Base-by-base conservation (phyloP, 208 protist species). In the Sergeia podlipaevii region DNA sequence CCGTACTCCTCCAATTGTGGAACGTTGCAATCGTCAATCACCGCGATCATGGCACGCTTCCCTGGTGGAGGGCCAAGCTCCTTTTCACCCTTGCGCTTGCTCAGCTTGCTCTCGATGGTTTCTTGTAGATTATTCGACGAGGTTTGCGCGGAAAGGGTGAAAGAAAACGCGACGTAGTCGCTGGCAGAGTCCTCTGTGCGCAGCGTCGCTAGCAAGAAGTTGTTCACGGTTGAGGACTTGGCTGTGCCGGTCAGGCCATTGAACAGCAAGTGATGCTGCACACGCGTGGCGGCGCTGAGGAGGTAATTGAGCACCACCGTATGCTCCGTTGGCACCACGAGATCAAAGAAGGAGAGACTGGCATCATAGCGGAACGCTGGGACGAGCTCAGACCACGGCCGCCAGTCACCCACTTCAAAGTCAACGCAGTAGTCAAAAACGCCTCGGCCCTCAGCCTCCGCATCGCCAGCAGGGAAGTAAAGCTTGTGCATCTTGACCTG, bases 11-110 rank as follows among this genome's bases (percentile, higher is more conserved):
- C 96, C 46, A 89, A 84, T 55, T 85, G 77, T 21, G 94, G 93
- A 75, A 98, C 96, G 73, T 97, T 98, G 51, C 96, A 82, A 67
- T 98, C 96, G 63, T 98, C 96, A 29, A 97, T 88, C 24, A 98
- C 83, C 29, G 95, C 88, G 53, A 97, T 74, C 54, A 97, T 80
- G 42, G 81, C 53, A 34, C 71, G 53, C 74, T 96, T 96, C 36
- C 87, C 80, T 15, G 76, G 74, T 39, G 77, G 69, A 32, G 90
- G 85, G 29, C 90, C 90, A 21, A 96, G 77, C 42, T 84, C 77
- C 57, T 77, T 82, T 33, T 89, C 80, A 23, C 89, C 74, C 55
- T 90, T 84, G 44, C 86, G 89, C 54, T 96, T 96, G 18, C 88
- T 71, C 37, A 98, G 74, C 73, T 97, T 97, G 52, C 79, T 77